Conservation (phyloP, 2,329 filamentous ascomycete genomes). For the Microsporum canis region DNA sequence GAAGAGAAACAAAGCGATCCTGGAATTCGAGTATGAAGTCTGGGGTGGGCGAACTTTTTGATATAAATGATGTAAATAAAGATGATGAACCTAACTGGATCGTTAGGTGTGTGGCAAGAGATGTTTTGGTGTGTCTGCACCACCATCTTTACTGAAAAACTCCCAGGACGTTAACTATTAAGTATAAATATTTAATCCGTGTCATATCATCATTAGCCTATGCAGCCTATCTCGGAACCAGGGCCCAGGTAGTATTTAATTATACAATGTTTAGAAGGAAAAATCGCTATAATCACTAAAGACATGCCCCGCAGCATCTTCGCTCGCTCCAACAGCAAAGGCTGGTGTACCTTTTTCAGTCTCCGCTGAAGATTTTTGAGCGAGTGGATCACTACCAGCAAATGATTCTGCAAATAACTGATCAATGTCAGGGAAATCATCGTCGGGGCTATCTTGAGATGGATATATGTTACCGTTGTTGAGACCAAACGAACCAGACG, state of each 20-base stretch:
- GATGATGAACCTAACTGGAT: not conserved
- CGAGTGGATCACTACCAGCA: not conserved
- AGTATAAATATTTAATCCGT: not conserved
- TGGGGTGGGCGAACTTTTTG: not conserved
- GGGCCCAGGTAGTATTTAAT: not conserved
- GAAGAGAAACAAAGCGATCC: not conserved
- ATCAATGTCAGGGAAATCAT: constrained; percentile 22
- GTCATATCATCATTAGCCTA: not conserved
- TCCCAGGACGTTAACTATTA: not conserved
- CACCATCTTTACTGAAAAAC: not conserved
- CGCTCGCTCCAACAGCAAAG: not conserved
- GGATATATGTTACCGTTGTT: not conserved
- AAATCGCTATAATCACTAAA: not conserved
- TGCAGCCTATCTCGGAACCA: not conserved
- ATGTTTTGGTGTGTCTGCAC: not conserved
- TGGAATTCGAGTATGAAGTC: not conserved
- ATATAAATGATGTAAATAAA: not conserved
- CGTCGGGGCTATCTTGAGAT: constrained; percentile 9
- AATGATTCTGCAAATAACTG: constrained; percentile 14
- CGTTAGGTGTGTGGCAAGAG: not conserved
- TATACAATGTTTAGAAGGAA: not conserved
- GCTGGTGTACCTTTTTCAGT: not conserved
- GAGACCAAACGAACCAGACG: not conserved
- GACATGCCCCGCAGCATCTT: not conserved
- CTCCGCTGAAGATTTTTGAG: not conserved